Evolutionary conservation across 2,329 filamentous ascomycete species (phyloP).

Genomic region (Colletotrichum higginsianum): DNA sequence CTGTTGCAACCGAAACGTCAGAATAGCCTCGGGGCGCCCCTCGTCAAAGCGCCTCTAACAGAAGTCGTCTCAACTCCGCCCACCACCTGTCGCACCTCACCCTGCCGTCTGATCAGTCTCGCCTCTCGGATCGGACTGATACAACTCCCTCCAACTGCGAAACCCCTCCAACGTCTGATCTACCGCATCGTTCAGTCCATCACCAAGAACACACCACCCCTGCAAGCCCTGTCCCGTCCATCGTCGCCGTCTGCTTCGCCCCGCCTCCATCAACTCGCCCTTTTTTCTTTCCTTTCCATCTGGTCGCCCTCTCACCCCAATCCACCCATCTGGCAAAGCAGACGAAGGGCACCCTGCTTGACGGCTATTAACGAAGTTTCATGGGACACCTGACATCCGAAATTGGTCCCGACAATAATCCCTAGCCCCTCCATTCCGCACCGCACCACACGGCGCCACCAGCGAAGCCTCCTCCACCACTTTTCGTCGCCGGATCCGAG

Average conservation of each 20-base stretch:
- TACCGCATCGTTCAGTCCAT: slow-evolving; percentile 44
- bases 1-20: slow-evolving; percentile 57
- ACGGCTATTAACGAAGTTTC: slow-evolving; percentile 54
- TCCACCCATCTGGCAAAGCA: slow-evolving; percentile 16
- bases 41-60: slow-evolving; percentile 62
- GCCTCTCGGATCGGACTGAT: slow-evolving; percentile 44
- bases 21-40: slow-evolving; percentile 51
- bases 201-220: slow-evolving; percentile 5
- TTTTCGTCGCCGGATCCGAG: slow-evolving; percentile 32
- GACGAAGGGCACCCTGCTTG: slow-evolving; percentile 40
- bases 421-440: slow-evolving; percentile 22
- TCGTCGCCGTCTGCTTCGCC: slow-evolving; percentile 33
- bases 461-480: slow-evolving; percentile 22
- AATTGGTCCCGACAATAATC: slow-evolving; percentile 39
- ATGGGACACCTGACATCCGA: slow-evolving; percentile 57
- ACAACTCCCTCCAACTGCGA: slow-evolving; percentile 52
- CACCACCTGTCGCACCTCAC: slow-evolving; percentile 47
- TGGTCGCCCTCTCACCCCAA: slow-evolving; percentile 36
- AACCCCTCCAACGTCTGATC: slow-evolving; percentile 65
- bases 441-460: slow-evolving; percentile 26
- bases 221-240: slow-evolving; percentile 12
- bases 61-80: slow-evolving; percentile 59
- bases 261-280: slow-evolving; percentile 40
- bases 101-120: slow-evolving; percentile 48
- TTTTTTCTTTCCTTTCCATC: slow-evolving; percentile 42